Evolutionary conservation across 2,329 filamentous ascomycete species (phyloP), one percentile per base, ranked within the genome.

Genomic region (Neospermospora avenae): DNA sequence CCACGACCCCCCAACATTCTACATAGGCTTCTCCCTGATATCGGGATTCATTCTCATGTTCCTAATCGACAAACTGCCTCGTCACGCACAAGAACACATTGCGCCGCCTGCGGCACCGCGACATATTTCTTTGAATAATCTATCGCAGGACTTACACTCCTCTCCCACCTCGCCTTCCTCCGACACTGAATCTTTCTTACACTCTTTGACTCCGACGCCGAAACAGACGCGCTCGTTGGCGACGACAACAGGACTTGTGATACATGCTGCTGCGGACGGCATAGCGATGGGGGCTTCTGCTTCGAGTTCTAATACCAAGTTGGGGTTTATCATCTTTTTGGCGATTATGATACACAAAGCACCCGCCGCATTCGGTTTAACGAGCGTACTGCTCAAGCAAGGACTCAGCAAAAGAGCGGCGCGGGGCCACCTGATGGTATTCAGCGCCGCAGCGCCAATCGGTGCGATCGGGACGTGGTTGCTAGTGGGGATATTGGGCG

Each of bases 321-420:
- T 99, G 11, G 91, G 90, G 37, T 85, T 98, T 62, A 90, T 99
- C 68, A 91, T 99, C 41, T 99, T 99, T 74, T 76, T 96, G 42
- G 95, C 95, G 11, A 95, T 99, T 67, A 96, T 99, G 90, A 85
- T 98, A 5, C 95, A 99, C 76, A 99, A 98, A 77, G 93, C 92
- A 1, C 93, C 93, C 0, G 95, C 95, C 1, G 93, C 95, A 0
- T 99, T 99, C 77, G 95, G 95, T 0, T 78, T 99, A 51, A 98
- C 93, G 0, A 93, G 92, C 1, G 85, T 97, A 1, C 77, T 99
- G 49, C 79, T 99, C 49, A 96, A 93, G 74, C 92, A 97, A 72
- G 95, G 95, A 0, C 79, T 98, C 0, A 91, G 90, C 13, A 98
- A 96, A 74, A 86, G 93, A 45, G 87, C 87, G 10, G 91, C 92